Evolutionary conservation across 331 rosid genomes (phyloP), one percentile per base, ranked within the genome.

Genomic region (Spiraea crenata): DNA sequence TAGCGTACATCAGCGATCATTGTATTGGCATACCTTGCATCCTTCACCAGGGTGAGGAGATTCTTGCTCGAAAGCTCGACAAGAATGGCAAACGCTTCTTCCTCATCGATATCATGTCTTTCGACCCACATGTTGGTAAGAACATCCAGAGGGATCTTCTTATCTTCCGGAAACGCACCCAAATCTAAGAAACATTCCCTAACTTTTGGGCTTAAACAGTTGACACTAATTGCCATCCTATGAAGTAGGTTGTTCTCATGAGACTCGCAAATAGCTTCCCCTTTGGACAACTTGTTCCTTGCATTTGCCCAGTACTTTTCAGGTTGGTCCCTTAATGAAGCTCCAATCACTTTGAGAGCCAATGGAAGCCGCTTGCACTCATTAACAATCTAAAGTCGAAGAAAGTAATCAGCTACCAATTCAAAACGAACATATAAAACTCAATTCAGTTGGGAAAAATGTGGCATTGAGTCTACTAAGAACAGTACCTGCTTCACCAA

Each of bases 261-360:
- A 5, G 95, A 80, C 69, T 91, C 97, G n/a, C 87, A 81, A 5
- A 93, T 86, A 6, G 89, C 80, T 37, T 89, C 91, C 8, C 99
- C 96, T 57, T 83, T 85, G 6, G 96, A 84, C 48, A 93, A 76
- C 79, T 84, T 84, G 51, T 57, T 84, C 80, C 80, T 82, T 38
- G 93, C 99, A 67, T 85, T 79, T 19, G 65, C 63, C 99, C 99
- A 91, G 63, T 70, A 85, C 95, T 82, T 80, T 58, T 91, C 97
- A 25, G 80, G 56, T 73, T 89, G 96, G 66, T 77, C 95, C 15
- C 90, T 74, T 49, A 93, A 65, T 7, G 99, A 93, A 25, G 99
- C 93, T 67, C 99, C 99, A 25, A 93, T 91, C 71, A 93, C 97
- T 89, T 93, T 93, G 11, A 93, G 99, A 58, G 99, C 99, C 50